Conservation (phyloP, 768 basidiomycete species). For the Favolaschia claudopus region DNA sequence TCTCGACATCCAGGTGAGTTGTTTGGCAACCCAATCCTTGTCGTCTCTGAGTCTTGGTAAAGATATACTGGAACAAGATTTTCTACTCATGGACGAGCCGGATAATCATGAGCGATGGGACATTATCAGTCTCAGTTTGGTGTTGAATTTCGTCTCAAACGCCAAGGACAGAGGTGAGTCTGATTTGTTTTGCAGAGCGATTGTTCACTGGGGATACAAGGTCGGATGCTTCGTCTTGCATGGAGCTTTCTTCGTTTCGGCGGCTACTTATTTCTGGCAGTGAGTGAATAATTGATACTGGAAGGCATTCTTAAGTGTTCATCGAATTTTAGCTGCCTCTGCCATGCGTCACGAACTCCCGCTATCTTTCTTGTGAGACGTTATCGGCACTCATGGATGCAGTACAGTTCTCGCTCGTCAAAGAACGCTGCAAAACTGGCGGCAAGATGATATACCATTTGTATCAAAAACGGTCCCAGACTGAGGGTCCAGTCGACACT, state of each 20-base stretch:
- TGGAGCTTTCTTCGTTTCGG: conserved; percentile 59
- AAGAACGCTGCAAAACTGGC: conserved; percentile 66
- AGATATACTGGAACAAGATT: conserved; percentile 85
- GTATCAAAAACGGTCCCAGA: conserved; percentile 55
- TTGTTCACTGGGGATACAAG: conserved; percentile 43
- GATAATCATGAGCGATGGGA: conserved; percentile 72
- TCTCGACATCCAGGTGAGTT: conserved; percentile 70
- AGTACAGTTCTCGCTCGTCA: conserved; percentile 70
- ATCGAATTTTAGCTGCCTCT: conserved; percentile 70
- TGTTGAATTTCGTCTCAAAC: conserved; percentile 88
- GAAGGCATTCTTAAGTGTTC: not conserved
- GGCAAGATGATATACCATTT: conserved; percentile 93
- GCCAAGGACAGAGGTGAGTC: conserved; percentile 73
- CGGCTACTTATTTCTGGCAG: conserved; percentile 76
- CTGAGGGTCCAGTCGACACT: conserved; percentile 8
- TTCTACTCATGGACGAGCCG: conserved; percentile 65
- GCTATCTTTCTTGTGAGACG: conserved; percentile 73
- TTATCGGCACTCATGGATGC: conserved; percentile 63
- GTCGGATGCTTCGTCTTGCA: conserved; percentile 73
- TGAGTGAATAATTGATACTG: conserved; percentile 44
- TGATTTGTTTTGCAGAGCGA: not conserved
- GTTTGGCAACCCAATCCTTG: not conserved
- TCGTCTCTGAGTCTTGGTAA: not conserved
- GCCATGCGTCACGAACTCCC: conserved; percentile 86
- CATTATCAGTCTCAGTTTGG: conserved; percentile 84